These are phyloP conservation scores for Boehmeria nivea DNA, from an alignment of 306 rosid genomes.

Conservation along the genomic window DNA sequence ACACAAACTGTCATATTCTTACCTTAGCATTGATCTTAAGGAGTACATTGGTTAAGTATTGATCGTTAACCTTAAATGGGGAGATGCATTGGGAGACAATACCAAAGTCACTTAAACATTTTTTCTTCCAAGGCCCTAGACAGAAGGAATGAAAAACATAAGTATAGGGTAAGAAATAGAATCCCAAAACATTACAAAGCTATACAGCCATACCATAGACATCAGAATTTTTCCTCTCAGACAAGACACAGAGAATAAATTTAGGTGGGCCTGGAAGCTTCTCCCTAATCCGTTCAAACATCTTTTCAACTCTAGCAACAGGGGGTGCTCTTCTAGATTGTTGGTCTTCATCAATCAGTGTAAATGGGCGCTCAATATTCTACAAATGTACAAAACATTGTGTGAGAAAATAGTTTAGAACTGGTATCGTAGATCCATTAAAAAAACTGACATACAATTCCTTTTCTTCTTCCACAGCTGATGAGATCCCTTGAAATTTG, in stretches of 20 bases:
- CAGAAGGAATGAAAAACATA: constrained; percentile 17
- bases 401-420: constrained; percentile 19
- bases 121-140: constrained; percentile 91
- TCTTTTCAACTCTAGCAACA: constrained; percentile 74
- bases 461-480: constrained; percentile 82
- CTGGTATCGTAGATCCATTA: not conserved
- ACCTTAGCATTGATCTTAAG: constrained; percentile 94
- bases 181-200: not conserved
- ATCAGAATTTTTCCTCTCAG: constrained; percentile 72
- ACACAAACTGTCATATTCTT: constrained; percentile 16
- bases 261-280: constrained; percentile 52
- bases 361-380: constrained; percentile 72
- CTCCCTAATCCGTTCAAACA: constrained; percentile 52
- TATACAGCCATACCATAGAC: constrained; percentile 53
- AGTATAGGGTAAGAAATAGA: constrained; percentile 8
- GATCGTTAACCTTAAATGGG: constrained; percentile 75
- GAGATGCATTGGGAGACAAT: constrained; percentile 76
- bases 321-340: constrained; percentile 49
- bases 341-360: constrained; percentile 76
- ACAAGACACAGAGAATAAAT: constrained; percentile 78
- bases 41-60: constrained; percentile 76
- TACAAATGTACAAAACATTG: constrained; percentile 30
- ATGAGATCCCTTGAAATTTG: constrained; percentile 81
- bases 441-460: constrained; percentile 58
- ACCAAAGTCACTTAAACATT: constrained; percentile 70